Evolutionary conservation across 352 stramenopile genomes (phyloP).

Genomic region (Phytophthora lateralis): DNA sequence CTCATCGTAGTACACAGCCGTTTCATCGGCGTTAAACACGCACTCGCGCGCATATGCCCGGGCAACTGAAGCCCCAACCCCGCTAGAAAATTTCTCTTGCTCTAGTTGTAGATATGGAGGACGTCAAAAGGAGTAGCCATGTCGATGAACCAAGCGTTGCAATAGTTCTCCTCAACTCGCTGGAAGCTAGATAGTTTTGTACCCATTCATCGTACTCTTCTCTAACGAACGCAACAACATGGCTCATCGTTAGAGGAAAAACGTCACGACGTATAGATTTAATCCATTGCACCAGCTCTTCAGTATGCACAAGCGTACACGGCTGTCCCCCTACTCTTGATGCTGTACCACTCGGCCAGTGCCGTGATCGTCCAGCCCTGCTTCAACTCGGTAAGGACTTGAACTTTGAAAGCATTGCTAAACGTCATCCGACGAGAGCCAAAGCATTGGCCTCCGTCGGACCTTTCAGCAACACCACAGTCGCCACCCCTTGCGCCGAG

Average conservation of each 20-base stretch:
- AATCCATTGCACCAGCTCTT: constrained; percentile 32
- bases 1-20: constrained; percentile 25
- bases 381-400: neutral
- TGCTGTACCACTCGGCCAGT: neutral
- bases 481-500: neutral
- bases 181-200: constrained; percentile 11
- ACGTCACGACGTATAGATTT: constrained; percentile 29
- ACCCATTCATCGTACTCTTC: constrained; percentile 23
- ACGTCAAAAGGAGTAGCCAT: constrained; percentile 25
- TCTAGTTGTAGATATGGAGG: constrained; percentile 20
- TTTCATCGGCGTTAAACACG: constrained; percentile 31
- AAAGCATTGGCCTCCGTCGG: neutral
- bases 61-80: neutral
- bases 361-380: neutral
- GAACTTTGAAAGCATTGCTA: neutral
- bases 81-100: constrained; percentile 15
- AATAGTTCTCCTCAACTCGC: constrained; percentile 18
- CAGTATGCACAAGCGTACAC: constrained; percentile 13
- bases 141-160: constrained; percentile 7
- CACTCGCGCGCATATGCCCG: neutral
- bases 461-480: neutral
- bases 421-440: neutral
- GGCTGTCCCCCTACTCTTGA: too few relatives aligned
- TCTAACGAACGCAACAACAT: constrained; percentile 20
- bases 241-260: neutral